phyloP scores from a whole-genome alignment of 2,329 filamentous ascomycete species.

The Trichophyton schoenleinii region DNA sequence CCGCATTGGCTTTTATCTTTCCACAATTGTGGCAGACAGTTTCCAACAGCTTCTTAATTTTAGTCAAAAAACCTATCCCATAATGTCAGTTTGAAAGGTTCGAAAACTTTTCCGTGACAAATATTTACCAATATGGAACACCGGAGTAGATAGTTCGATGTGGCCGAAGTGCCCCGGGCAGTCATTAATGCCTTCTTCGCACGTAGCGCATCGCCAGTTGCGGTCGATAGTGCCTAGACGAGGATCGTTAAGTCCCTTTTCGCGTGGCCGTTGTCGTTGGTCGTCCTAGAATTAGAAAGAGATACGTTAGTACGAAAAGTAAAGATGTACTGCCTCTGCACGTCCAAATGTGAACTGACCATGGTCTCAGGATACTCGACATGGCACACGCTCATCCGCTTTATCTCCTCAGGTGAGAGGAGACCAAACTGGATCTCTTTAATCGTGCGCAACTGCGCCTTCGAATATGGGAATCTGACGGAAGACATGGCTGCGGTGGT shows the following conservation, averaged over 20 bases:
- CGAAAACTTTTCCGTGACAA: constrained; percentile 4
- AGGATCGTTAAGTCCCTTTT: constrained; percentile 87
- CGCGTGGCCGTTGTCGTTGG: constrained; percentile 75
- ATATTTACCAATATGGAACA: constrained; percentile 67
- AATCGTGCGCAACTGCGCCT: constrained; percentile 91
- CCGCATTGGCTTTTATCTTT: constrained; percentile 93
- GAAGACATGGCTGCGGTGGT: constrained; percentile 63
- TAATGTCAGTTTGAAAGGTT: constrained; percentile 17
- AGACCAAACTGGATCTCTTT: constrained; percentile 99
- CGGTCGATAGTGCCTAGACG: constrained; percentile 93
- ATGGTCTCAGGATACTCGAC: constrained; percentile 99
- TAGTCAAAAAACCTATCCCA: constrained; percentile 76
- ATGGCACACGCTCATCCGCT: constrained; percentile 93
- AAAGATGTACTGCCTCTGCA: background rate
- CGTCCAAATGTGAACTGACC: constrained; percentile 31
- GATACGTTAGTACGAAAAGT: constrained; percentile 4
- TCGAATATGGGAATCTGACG: constrained; percentile 78
- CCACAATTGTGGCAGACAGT: constrained; percentile 98
- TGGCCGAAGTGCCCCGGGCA: constrained; percentile 98
- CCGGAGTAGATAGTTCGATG: constrained; percentile 91
- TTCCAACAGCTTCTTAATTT: constrained; percentile 98
- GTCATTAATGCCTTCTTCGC: constrained; percentile 86
- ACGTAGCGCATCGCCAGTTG: constrained; percentile 90
- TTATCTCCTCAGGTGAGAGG: constrained; percentile 95
- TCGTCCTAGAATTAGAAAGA: constrained; percentile 51